Conservation (phyloP, 306 rosid genomes). For the Calophaca sinica region DNA sequence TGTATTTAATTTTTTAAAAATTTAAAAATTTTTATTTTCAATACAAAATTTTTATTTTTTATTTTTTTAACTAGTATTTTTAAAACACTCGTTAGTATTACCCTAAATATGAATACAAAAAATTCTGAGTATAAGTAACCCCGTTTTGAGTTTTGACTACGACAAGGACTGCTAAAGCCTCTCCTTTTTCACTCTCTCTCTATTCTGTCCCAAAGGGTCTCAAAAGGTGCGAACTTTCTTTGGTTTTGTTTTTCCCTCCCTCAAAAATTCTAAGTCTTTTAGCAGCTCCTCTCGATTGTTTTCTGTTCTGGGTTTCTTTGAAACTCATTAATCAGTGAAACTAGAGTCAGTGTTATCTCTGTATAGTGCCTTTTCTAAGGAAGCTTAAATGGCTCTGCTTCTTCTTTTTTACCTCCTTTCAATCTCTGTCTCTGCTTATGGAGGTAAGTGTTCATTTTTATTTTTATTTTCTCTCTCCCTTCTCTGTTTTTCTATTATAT, state of each 20-base stretch:
- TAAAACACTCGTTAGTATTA: no score
- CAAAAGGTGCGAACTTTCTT: constrained; percentile 53
- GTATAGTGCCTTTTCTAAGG: constrained; percentile 8
- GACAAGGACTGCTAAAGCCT: not conserved
- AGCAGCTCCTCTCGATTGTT: not conserved
- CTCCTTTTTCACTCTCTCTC: not conserved
- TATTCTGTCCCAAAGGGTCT: no score
- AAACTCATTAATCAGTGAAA: no score
- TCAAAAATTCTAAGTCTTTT: not conserved
- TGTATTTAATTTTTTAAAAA: no score
- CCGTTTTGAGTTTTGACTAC: constrained; percentile 18
- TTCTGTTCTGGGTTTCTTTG: constrained; percentile 40
- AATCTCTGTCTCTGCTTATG: constrained; percentile 59
- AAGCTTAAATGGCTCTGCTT: constrained; percentile 60
- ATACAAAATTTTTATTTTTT: no score
- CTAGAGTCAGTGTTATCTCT: constrained; percentile 29
- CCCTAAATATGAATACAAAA: no score
- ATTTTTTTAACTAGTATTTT: no score
- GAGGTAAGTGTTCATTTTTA: constrained; percentile 52
- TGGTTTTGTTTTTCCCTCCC: constrained; percentile 38
- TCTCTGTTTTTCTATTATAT: not conserved
- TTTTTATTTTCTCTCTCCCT: constrained; percentile 18
- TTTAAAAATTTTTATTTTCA: no score
- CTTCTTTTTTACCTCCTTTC: constrained; percentile 57
- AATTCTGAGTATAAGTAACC: not conserved